A percentile compares a stretch with the other conserved stretches of the same genome.
phyloP scores from a whole-genome alignment of 306 rosid species.

The Myrica gale region DNA sequence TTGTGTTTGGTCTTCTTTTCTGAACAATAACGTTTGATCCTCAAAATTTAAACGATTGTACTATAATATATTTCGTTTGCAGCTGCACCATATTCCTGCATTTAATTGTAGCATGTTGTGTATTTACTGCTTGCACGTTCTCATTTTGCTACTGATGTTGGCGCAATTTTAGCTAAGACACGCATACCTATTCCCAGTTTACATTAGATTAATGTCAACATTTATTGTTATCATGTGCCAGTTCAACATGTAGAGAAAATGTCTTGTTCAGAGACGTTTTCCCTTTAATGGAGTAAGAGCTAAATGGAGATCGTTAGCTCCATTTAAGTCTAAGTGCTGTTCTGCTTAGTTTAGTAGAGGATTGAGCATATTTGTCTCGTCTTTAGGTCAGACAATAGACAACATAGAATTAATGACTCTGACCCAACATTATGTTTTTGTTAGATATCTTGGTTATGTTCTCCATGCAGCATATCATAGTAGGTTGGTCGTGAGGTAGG shows the following conservation, averaged over 20 bases:
- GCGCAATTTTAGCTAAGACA: slow-evolving; percentile 51
- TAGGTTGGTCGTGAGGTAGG: no score
- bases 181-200: slow-evolving; percentile 43
- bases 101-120: slow-evolving; percentile 50
- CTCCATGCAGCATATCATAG: no score
- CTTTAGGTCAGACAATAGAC: no score
- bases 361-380: no score
- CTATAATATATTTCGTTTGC: slow-evolving; percentile 26
- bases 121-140: slow-evolving; percentile 53
- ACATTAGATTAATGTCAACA: slow-evolving; percentile 34
- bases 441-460: no score
- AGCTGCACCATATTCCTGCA: slow-evolving; percentile 52
- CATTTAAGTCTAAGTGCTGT: no score
- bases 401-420: no score
- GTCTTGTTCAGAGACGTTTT: slow-evolving; percentile 3
- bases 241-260: slow-evolving; percentile 12
- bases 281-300: background rate
- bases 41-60: slow-evolving; percentile 22
- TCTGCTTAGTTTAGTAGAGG: no score
- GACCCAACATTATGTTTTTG: no score
- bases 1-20: no score
- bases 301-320: no score
- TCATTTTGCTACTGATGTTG: slow-evolving; percentile 55
- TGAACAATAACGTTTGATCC: slow-evolving; percentile 22
- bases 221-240: slow-evolving; percentile 48